phyloP scores from a whole-genome alignment of 2,329 filamentous ascomycete species.

The Blumeriella jaapii region DNA sequence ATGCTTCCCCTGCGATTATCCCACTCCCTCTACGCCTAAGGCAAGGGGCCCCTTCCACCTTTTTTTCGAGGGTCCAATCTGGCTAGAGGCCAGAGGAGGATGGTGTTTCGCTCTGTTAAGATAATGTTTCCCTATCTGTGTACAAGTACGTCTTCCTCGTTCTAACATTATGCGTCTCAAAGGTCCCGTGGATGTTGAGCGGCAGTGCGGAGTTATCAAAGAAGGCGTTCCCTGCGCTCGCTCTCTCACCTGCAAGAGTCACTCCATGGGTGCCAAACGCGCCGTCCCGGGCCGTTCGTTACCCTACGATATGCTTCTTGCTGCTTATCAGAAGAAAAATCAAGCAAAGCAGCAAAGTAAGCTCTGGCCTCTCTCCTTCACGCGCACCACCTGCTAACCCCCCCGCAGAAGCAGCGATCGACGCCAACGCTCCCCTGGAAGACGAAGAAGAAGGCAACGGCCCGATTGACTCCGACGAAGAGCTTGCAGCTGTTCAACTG shows the following conservation, averaged over 20 bases:
- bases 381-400: conserved; percentile 14
- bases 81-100: too few relatives aligned
- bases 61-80: too few relatives aligned
- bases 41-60: too few relatives aligned
- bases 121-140: not conserved
- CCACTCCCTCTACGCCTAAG: too few relatives aligned
- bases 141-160: not conserved
- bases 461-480: conserved; percentile 88
- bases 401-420: conserved; percentile 73
- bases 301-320: conserved; percentile 85
- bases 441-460: conserved; percentile 71
- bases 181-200: conserved; percentile 85
- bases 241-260: conserved; percentile 86
- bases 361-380: conserved; percentile 27
- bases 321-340: conserved; percentile 92
- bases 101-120: too few relatives aligned
- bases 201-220: conserved; percentile 80
- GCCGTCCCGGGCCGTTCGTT: conserved; percentile 76
- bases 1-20: too few relatives aligned
- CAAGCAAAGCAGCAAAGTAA: conserved; percentile 94
- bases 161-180: conserved; percentile 6
- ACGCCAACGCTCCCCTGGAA: conserved; percentile 82
- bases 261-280: conserved; percentile 89
- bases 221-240: conserved; percentile 82
- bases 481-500: conserved; percentile 79